phyloP scores from a whole-genome alignment of 2,329 filamentous ascomycete genomes.

The Microdochium nivale region DNA sequence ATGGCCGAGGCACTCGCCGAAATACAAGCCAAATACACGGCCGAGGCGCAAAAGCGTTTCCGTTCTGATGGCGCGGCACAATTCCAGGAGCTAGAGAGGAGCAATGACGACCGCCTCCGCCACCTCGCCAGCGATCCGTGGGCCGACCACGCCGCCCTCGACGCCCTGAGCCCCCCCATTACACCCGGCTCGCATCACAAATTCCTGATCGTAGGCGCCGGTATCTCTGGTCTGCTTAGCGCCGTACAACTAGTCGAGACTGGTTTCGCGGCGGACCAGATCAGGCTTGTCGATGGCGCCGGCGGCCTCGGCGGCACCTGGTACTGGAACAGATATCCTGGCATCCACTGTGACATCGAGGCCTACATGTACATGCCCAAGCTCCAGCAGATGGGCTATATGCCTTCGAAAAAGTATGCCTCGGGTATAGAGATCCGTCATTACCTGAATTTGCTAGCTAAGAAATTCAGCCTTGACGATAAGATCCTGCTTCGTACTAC shows the following conservation, averaged over 20 bases:
- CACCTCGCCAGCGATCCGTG: slow-evolving; percentile 18
- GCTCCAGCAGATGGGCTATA: slow-evolving; percentile 50
- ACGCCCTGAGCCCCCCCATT: slow-evolving; percentile 13
- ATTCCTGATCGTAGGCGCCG: slow-evolving; percentile 19
- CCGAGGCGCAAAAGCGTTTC: slow-evolving; percentile 18
- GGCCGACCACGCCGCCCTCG: slow-evolving; percentile 19
- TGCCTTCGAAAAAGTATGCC: slow-evolving; percentile 38
- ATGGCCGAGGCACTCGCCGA: slow-evolving; percentile 8
- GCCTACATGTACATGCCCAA: slow-evolving; percentile 51
- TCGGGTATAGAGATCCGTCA: slow-evolving; percentile 29
- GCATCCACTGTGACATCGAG: slow-evolving; percentile 49
- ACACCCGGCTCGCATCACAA: slow-evolving; percentile 13
- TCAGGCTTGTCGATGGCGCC: slow-evolving; percentile 31
- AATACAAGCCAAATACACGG: slow-evolving; percentile 15
- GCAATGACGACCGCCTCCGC: slow-evolving; percentile 15
- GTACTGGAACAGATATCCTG: slow-evolving; percentile 44
- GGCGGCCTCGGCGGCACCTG: slow-evolving; percentile 41
- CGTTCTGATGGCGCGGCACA: slow-evolving; percentile 15
- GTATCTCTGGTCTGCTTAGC: slow-evolving; percentile 13
- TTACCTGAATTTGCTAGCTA: slow-evolving; percentile 34
- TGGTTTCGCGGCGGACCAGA: slow-evolving; percentile 24
- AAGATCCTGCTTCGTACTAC: slow-evolving; percentile 37
- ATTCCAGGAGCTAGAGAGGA: slow-evolving; percentile 12
- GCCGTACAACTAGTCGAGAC: slow-evolving; percentile 24
- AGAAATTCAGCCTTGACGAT: slow-evolving; percentile 32